A percentile compares a stretch with the other conserved stretches of the same genome.
phyloP scores from a whole-genome alignment of 2,329 filamentous ascomycete species.

The Hymenoscyphus fructigenus region DNA sequence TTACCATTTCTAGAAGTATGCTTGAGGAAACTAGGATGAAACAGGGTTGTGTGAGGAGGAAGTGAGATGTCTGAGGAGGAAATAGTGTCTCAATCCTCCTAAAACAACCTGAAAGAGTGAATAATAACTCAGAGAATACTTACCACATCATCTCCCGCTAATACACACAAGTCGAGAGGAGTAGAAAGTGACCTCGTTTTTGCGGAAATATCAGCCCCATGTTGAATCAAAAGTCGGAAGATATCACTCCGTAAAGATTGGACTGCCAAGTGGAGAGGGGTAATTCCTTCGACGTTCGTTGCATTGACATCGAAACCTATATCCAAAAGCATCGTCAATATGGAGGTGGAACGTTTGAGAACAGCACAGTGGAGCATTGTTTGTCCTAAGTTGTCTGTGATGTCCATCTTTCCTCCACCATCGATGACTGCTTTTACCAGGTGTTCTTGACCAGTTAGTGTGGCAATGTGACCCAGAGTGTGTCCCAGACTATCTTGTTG shows the following conservation, averaged over 20 bases:
- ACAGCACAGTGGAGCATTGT: constrained; percentile 8
- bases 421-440: constrained; percentile 1
- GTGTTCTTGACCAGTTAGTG: constrained; percentile 2
- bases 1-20: too few relatives aligned
- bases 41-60: too few relatives aligned
- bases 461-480: background rate
- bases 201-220: background rate
- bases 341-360: background rate
- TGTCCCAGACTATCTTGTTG: background rate
- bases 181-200: background rate
- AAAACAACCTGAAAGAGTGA: too few relatives aligned
- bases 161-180: background rate
- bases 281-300: background rate
- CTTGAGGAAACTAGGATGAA: too few relatives aligned
- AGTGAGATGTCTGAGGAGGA: too few relatives aligned
- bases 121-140: too few relatives aligned
- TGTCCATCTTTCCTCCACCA: background rate
- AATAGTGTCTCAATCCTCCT: too few relatives aligned
- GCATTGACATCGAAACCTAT: background rate
- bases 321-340: background rate
- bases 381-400: background rate
- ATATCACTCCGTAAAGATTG: background rate
- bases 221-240: background rate
- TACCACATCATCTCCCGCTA: background rate
- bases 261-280: constrained; percentile 6